phyloP scores from a whole-genome alignment of 108 stramenopile species.

The Nitzschia sp. region DNA sequence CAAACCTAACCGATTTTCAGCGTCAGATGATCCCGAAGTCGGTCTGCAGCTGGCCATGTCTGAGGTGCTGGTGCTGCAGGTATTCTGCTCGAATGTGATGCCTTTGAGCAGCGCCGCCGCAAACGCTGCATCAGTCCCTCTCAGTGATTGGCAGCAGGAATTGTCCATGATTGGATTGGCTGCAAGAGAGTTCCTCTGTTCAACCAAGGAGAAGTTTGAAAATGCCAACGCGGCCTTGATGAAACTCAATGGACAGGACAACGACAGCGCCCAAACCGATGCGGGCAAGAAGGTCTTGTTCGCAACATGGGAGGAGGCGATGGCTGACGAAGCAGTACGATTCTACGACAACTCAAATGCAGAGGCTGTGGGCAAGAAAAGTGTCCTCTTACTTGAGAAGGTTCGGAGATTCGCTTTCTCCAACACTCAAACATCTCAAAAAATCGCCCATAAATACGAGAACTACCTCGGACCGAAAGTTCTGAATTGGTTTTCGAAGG shows the following conservation, averaged over 20 bases:
- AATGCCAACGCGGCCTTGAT: constrained; percentile 1
- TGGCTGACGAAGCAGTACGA: constrained; percentile 28
- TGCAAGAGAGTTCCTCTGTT: neutral
- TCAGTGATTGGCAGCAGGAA: neutral
- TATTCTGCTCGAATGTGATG: constrained; percentile 29
- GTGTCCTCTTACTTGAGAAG: constrained; percentile 44
- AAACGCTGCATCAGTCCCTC: neutral
- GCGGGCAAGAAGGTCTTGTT: neutral
- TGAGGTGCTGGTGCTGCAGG: constrained; percentile 22
- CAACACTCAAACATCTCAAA: neutral
- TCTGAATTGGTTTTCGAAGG: constrained; percentile 62
- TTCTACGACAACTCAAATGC: constrained; percentile 1
- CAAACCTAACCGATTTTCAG: constrained; percentile 8
- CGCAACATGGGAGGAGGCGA: constrained; percentile 23
- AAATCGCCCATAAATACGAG: constrained; percentile 34
- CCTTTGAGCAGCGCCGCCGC: constrained; percentile 14
- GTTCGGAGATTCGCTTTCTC: constrained; percentile 24
- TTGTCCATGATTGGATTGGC: neutral
- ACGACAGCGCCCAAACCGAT: constrained; percentile 2
- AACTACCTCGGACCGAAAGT: constrained; percentile 74
- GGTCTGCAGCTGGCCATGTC: constrained; percentile 39
- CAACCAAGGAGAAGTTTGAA: constrained; percentile 8
- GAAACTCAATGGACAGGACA: neutral
- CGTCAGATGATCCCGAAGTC: constrained; percentile 5
- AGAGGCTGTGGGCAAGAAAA: constrained; percentile 28